These are phyloP conservation scores for Lepidium campestre DNA, from an alignment of 441 rosid species.

Conservation along the genomic window DNA sequence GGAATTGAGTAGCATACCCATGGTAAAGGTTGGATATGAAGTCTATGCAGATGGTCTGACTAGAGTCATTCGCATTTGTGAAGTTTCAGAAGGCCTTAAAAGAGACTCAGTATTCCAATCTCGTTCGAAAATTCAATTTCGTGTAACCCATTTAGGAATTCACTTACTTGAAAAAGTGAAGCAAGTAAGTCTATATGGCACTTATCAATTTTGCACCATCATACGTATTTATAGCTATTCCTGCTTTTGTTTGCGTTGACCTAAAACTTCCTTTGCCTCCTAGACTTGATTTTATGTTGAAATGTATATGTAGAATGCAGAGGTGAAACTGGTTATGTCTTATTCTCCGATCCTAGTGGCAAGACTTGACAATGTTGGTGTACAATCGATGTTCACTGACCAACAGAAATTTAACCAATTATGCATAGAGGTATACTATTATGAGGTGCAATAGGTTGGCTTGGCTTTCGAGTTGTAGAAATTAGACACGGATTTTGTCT, in stretches of 20 bases:
- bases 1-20: slow-evolving; percentile 41
- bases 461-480: slow-evolving; percentile 16
- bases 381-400: slow-evolving; percentile 63
- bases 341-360: slow-evolving; percentile 59
- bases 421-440: slow-evolving; percentile 59
- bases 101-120: slow-evolving; percentile 39
- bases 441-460: slow-evolving; percentile 4
- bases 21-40: slow-evolving; percentile 76
- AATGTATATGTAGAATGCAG: slow-evolving; percentile 49
- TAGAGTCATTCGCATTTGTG: slow-evolving; percentile 82
- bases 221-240: neutral
- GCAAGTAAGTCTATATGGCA: slow-evolving; percentile 49
- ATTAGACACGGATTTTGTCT: slow-evolving; percentile 12
- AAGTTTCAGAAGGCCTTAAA: slow-evolving; percentile 50
- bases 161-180: slow-evolving; percentile 72
- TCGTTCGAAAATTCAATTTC: slow-evolving; percentile 60
- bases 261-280: slow-evolving; percentile 12
- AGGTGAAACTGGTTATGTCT: slow-evolving; percentile 34
- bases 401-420: slow-evolving; percentile 69
- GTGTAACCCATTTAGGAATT: slow-evolving; percentile 57
- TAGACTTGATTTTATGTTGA: slow-evolving; percentile 21
- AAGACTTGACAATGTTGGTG: slow-evolving; percentile 56
- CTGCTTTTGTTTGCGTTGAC: slow-evolving; percentile 4
- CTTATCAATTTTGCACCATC: slow-evolving; percentile 2
- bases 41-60: slow-evolving; percentile 91